Percentiles rank a stretch among this genome's conserved stretches.
Evolutionary conservation across 352 stramenopile species (phyloP).

Genomic region (Phytophthora constricta): DNA sequence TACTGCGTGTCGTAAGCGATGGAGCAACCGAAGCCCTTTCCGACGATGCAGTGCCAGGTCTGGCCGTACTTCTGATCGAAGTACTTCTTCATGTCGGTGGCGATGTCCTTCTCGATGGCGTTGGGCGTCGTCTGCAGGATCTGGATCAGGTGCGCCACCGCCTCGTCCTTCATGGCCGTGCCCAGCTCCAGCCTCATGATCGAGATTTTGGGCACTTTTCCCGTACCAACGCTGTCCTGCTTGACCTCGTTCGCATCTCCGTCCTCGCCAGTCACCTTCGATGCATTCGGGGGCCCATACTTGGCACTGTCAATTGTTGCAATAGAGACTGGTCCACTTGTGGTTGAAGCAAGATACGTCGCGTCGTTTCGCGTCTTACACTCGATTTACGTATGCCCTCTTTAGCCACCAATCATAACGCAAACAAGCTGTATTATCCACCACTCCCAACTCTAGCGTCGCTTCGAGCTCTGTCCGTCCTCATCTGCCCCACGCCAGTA

Average conservation of each 20-base stretch:
- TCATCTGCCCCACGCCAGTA: slow-evolving; percentile 48
- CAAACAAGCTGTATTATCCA: not conserved
- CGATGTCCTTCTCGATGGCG: slow-evolving; percentile 94
- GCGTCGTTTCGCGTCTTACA: slow-evolving; percentile 29
- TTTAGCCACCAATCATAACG: not conserved
- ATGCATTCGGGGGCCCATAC: slow-evolving; percentile 60
- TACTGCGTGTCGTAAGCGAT: slow-evolving; percentile 92
- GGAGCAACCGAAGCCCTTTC: slow-evolving; percentile 90
- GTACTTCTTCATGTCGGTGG: slow-evolving; percentile 99
- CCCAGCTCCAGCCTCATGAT: slow-evolving; percentile 71
- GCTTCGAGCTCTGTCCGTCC: not conserved
- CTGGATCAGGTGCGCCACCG: slow-evolving; percentile 54
- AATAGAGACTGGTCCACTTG: too few relatives aligned
- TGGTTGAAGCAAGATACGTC: too few relatives aligned
- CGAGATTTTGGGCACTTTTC: slow-evolving; percentile 64
- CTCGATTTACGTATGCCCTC: not conserved
- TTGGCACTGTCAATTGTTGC: too few relatives aligned
- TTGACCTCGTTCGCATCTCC: slow-evolving; percentile 21
- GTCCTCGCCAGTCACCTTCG: slow-evolving; percentile 38
- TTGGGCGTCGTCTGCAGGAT: slow-evolving; percentile 46
- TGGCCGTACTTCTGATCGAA: slow-evolving; percentile 97
- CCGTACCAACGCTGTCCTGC: slow-evolving; percentile 21
- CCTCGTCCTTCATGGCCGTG: slow-evolving; percentile 77
- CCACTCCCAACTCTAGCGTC: not conserved
- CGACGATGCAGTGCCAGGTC: slow-evolving; percentile 96